Base-by-base conservation (phyloP, 345 rosid genomes). In the Sonneratia caseolaris region DNA sequence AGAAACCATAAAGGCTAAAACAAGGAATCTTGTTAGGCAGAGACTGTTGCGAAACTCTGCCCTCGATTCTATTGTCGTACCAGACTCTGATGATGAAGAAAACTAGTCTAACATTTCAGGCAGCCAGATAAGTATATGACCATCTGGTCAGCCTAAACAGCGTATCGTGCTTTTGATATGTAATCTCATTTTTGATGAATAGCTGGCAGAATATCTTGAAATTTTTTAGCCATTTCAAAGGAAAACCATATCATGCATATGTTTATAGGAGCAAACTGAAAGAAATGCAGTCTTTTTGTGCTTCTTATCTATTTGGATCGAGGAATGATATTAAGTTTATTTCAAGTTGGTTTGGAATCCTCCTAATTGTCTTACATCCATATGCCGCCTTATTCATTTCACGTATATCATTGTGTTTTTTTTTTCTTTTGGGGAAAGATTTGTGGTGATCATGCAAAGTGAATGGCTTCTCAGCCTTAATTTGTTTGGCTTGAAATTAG, bases 11-110 rank as follows among this genome's bases (percentile, higher is more conserved):
- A 82, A 69, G 75, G 49, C 75, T 71, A 77, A 78, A 66, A 67
- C 82, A 37, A 86, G 80, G 80, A 83, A 77, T 53, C 79, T 81
- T 72, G 67, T 80, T 79, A 82, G 93, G 79, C 92, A 88, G 74
- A 85, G 93, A 75, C 80, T 87, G 35, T 76, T 73, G 1, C 77
- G 75, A 40, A 88, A 84, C 84, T 80, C 88, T 69, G 89, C 92
- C 53, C 75, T 87, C 48, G 85, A 83, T 66, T 38, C 37, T 21
- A 32, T 22, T 13, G 45, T 74, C 11, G 71, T 79, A 49, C 77
- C 73, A 10, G 82, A 83, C 77, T 85, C 84, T 53, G 88, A 80
- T n/a, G 81, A 81, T 61, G 86, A 81, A 74, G 72, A 42, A 57
- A 56, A 65, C 42, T 21, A 16, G 40, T 38, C 22, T 36, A 35